A percentile compares a stretch with the other conserved stretches of the same genome.
Conservation (phyloP, 306 rosid genomes). For the Quercus engelmannii region DNA sequence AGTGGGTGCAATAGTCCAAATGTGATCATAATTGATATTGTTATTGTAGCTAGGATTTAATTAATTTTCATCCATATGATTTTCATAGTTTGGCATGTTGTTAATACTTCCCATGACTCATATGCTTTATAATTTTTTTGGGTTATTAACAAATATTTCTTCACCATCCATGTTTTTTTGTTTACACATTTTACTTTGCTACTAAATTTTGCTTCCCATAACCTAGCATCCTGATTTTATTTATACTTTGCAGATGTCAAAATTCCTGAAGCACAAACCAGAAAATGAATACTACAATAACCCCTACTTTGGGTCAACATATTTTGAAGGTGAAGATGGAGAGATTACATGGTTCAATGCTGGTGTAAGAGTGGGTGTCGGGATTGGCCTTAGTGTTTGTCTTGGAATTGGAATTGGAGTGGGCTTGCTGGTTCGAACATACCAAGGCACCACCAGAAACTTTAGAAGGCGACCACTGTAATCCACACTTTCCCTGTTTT, state of each 20-base stretch:
- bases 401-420: conserved; percentile 81
- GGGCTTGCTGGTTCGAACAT: conserved; percentile 65
- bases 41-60: neutral
- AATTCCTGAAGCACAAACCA: conserved; percentile 27
- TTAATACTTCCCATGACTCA: neutral
- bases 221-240: neutral
- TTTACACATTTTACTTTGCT: neutral
- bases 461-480: conserved; percentile 51
- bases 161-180: neutral
- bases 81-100: neutral
- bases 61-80: neutral
- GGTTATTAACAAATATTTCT: neutral
- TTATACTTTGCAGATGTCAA: conserved; percentile 15
- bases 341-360: conserved; percentile 87
- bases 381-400: conserved; percentile 82
- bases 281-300: conserved; percentile 38
- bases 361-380: conserved; percentile 75
- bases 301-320: conserved; percentile 38
- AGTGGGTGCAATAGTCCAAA: neutral
- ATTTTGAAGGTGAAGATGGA: conserved; percentile 68
- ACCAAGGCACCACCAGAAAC: conserved; percentile 72
- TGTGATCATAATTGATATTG: neutral
- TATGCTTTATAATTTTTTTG: neutral
- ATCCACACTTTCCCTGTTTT: neutral
- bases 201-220: neutral